Base-by-base conservation (phyloP, 768 basidiomycete species). In the Trametes punicea region DNA sequence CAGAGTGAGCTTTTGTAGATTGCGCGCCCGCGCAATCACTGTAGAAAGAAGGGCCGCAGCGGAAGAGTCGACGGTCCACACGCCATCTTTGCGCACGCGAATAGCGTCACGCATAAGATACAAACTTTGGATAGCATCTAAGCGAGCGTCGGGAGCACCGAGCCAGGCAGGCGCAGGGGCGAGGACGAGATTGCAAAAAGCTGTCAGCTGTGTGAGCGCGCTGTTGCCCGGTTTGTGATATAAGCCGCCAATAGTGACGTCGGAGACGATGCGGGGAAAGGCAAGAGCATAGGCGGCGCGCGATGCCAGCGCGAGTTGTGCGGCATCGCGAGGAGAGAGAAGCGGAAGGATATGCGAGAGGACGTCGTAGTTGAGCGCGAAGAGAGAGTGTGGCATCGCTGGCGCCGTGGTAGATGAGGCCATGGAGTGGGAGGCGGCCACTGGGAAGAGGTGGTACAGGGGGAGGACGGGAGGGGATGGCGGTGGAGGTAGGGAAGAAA, bases 351-450 rank as follows among this genome's bases (percentile, higher is more conserved):
- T 46, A 39, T 44, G 40, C 5, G 54, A 52, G 31, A 64, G 57
- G 13, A 64, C 55, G 36, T 64, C 62, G 55, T 58, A 57, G 44
- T 61, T 61, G 45, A 64, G 59, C 13, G 49, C 23, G 36, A 64
- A 54, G 9, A 64, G 49, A 0, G 44, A 51, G 41, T 53, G 46
- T 27, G 55, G 45, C 58, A 55, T 54, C 16, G 29, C 27, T 34
- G 16, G 21, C n/a, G 10, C 20, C 39, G 5, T 18, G 13, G 11
- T 8, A 34, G 13, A 20, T 20, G 39, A 39, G 31, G n/a, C n/a
- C n/a, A n/a, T n/a, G n/a, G n/a, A n/a, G n/a, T n/a, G n/a, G n/a
- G n/a, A n/a, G 21, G 26, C 10, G 31, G 30, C 33, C n/a, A 21
- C 33, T 11, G 13, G n/a, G 16, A 15, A 36, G 8, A 7, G 34